Conservation (phyloP, 805 yeast genomes). For the Lipomyces lipofer region DNA sequence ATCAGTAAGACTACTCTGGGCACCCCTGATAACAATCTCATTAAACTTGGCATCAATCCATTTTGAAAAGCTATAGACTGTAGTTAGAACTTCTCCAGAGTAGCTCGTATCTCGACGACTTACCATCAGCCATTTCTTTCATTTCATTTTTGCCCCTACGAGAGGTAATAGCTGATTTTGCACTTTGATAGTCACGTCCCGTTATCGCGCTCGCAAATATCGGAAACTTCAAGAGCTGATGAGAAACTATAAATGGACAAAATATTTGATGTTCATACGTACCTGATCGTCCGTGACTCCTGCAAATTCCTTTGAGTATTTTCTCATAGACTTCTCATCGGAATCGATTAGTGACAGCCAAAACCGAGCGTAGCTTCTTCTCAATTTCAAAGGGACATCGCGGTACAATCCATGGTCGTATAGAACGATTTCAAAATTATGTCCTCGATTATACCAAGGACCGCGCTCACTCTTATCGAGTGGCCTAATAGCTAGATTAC, state of each 20-base stretch:
- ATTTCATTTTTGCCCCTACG: constrained; percentile 64
- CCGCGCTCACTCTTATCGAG: constrained; percentile 36
- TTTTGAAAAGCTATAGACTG: constrained; percentile 58
- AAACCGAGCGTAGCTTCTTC: constrained; percentile 82
- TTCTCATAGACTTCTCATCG: constrained; percentile 63
- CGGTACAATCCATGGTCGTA: constrained; percentile 96
- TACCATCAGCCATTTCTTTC: constrained; percentile 63
- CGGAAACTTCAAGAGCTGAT: constrained; percentile 48
- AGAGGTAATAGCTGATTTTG: constrained; percentile 54
- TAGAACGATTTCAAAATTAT: constrained; percentile 85
- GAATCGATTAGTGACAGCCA: constrained; percentile 87
- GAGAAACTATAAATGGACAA: neutral
- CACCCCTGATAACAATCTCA: constrained; percentile 73
- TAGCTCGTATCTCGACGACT: no score
- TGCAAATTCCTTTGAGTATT: constrained; percentile 77
- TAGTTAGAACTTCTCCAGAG: no score
- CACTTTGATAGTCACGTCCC: constrained; percentile 83
- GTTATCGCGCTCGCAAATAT: constrained; percentile 91
- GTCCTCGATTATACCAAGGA: constrained; percentile 42
- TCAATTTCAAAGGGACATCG: constrained; percentile 71
- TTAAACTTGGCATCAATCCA: constrained; percentile 68
- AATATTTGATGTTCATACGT: neutral
- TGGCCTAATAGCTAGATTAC: constrained; percentile 80
- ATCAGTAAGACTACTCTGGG: constrained; percentile 86
- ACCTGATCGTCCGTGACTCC: constrained; percentile 65